Conservation (phyloP, 805 yeast species). For the Zygoascus ofunaensis region DNA sequence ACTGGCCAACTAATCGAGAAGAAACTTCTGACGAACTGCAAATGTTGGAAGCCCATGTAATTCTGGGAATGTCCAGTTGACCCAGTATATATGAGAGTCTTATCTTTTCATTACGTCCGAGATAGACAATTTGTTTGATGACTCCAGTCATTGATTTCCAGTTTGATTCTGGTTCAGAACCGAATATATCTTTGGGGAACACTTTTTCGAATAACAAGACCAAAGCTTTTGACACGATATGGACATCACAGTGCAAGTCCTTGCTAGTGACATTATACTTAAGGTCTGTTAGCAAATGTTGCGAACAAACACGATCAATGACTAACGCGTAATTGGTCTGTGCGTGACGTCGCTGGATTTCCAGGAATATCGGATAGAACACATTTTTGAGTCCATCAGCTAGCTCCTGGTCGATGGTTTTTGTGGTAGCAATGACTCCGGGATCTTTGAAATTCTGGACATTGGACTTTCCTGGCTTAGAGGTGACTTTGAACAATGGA, state of each 20-base stretch:
- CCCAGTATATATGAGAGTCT: constrained; percentile 19
- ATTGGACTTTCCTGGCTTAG: too few relatives aligned
- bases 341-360: neutral
- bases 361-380: neutral
- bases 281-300: neutral
- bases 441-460: too few relatives aligned
- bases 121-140: constrained; percentile 32
- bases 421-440: neutral
- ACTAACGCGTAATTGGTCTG: neutral
- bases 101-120: constrained; percentile 33
- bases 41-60: neutral
- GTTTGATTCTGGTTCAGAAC: constrained; percentile 37
- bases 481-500: neutral
- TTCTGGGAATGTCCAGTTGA: neutral
- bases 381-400: neutral
- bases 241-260: neutral
- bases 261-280: neutral
- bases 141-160: constrained; percentile 32
- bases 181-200: constrained; percentile 46
- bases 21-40: neutral
- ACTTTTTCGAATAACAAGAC: constrained; percentile 35
- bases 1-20: constrained; percentile 17
- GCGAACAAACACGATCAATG: neutral
- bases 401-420: neutral
- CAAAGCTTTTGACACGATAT: neutral